phyloP scores from a whole-genome alignment of 208 protist species.

The Phytomonas sp. region DNA sequence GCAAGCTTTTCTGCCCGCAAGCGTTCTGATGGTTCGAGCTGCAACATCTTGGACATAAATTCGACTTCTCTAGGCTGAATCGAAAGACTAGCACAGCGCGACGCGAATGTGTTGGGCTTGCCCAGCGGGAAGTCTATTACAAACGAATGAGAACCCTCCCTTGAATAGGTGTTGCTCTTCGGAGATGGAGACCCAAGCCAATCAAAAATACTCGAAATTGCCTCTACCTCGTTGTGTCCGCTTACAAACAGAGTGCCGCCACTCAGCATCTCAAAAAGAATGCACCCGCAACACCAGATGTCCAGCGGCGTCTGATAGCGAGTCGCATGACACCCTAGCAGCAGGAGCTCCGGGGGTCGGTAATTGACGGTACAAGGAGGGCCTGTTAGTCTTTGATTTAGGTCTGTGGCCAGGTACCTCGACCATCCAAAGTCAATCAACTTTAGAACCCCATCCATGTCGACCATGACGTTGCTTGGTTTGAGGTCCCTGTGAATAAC shows the following conservation, averaged over 20 bases:
- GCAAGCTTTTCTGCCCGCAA: constrained; percentile 40
- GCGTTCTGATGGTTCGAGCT: constrained; percentile 58
- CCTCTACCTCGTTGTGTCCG: constrained; percentile 44
- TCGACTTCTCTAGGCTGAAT: constrained; percentile 27
- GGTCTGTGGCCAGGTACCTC: constrained; percentile 20
- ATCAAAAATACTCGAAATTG: constrained; percentile 54
- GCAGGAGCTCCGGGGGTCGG: constrained; percentile 73
- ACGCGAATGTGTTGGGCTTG: constrained; percentile 33
- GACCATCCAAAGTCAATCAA: constrained; percentile 90
- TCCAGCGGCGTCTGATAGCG: constrained; percentile 92
- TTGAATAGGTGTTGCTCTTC: constrained; percentile 34
- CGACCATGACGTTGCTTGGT: constrained; percentile 85
- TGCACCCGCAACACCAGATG: constrained; percentile 94
- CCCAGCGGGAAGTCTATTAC: constrained; percentile 18
- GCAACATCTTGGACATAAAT: constrained; percentile 74
- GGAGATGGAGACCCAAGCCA: constrained; percentile 64
- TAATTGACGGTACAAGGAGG: constrained; percentile 62
- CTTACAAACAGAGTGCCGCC: constrained; percentile 88
- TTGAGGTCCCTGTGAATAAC: constrained; percentile 87
- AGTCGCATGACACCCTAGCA: constrained; percentile 23
- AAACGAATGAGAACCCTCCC: constrained; percentile 11
- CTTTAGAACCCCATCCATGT: constrained; percentile 56
- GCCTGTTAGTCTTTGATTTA: constrained; percentile 45
- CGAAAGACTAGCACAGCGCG: constrained; percentile 33
- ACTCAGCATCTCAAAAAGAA: constrained; percentile 97